Evolutionary conservation across 2,329 filamentous ascomycete genomes (phyloP).

Genomic region (Hypoxylon sp.): DNA sequence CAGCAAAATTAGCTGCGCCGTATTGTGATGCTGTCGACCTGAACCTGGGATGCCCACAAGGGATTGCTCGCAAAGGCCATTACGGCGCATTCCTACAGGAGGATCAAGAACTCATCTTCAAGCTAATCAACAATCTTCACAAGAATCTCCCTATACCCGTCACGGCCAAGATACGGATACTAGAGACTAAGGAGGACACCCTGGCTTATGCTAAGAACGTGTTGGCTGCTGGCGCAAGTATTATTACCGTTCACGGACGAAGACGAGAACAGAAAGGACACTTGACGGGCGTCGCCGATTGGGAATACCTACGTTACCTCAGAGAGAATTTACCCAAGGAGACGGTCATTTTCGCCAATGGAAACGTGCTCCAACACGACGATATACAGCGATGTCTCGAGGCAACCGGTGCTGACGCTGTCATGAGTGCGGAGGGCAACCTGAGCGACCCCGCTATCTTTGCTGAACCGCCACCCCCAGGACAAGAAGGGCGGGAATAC

Average conservation of each 20-base stretch:
- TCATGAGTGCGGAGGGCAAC: constrained; percentile 98
- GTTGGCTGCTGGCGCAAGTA: constrained; percentile 87
- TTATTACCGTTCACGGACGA: constrained; percentile 92
- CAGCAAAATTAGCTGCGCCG: constrained; percentile 83
- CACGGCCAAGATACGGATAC: constrained; percentile 93
- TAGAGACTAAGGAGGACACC: constrained; percentile 89
- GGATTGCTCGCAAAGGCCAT: constrained; percentile 89
- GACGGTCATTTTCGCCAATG: constrained; percentile 96
- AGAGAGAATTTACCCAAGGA: constrained; percentile 86
- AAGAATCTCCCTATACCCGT: constrained; percentile 84
- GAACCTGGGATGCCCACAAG: constrained; percentile 96
- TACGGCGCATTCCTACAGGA: constrained; percentile 98
- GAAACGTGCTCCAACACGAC: constrained; percentile 86
- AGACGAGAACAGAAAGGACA: constrained; percentile 95
- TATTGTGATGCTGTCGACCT: constrained; percentile 96
- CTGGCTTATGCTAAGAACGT: constrained; percentile 92
- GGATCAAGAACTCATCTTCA: constrained; percentile 85
- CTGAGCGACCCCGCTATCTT: constrained; percentile 94
- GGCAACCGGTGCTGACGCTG: constrained; percentile 88
- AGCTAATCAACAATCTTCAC: constrained; percentile 88
- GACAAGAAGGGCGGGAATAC: constrained; percentile 82
- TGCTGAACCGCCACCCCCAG: constrained; percentile 73
- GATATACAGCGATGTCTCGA: constrained; percentile 85
- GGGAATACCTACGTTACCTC: constrained; percentile 85
- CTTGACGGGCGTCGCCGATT: constrained; percentile 92